phyloP scores from a whole-genome alignment of 306 rosid species.

The Pterocarpus macrocarpus region DNA sequence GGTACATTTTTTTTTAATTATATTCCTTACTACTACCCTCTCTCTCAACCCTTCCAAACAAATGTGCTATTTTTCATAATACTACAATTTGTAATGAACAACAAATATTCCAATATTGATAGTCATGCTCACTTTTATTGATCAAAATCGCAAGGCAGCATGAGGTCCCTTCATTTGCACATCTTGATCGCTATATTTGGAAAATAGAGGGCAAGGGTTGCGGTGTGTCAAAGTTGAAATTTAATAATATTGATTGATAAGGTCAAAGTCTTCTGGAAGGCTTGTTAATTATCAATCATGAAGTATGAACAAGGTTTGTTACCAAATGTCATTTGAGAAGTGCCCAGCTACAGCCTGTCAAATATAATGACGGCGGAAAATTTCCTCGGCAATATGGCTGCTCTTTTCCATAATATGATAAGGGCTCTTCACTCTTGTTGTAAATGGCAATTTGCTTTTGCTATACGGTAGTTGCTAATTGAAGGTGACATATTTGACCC shows the following conservation, averaged over 20 bases:
- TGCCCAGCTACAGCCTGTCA: conserved; percentile 32
- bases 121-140: conserved; percentile 7
- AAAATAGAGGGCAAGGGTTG: no score
- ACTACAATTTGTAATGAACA: background rate
- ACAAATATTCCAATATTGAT: background rate
- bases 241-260: background rate
- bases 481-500: conserved; percentile 24
- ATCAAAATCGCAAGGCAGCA: background rate
- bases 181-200: background rate
- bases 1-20: background rate
- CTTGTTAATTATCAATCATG: background rate
- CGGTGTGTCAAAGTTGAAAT: conserved; percentile 5
- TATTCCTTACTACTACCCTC: background rate
- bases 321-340: conserved; percentile 13
- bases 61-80: background rate
- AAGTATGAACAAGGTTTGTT: conserved; percentile 14
- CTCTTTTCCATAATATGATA: background rate
- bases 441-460: conserved; percentile 18
- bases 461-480: conserved; percentile 1
- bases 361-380: conserved; percentile 36
- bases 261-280: conserved; percentile 45
- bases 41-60: background rate
- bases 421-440: background rate
- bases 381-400: conserved; percentile 7
- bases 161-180: background rate